Base-by-base conservation (phyloP, 441 rosid genomes). In the Brassica balearica region DNA sequence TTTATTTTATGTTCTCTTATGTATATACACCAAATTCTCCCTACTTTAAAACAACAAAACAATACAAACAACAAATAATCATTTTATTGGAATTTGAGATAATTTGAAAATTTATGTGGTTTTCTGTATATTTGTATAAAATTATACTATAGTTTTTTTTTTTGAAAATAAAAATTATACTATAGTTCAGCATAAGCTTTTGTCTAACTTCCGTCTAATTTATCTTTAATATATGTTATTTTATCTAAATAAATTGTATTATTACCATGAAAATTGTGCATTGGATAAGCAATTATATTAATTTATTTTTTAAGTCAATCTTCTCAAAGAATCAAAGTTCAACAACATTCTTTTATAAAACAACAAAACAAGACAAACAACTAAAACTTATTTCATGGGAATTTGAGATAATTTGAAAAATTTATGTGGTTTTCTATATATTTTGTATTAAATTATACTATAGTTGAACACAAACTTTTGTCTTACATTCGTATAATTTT, bases 331-430 rank as follows among this genome's bases (percentile, higher is more conserved):
- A 77, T 71, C 48, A 22, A 64, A 71, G 12, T 55, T 36, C 34
- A 27, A 8, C 22, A 8, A 4, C 62, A 27, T 67, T 58, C 6
- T 53, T 27, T 20, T 46, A 46, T 29, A 53, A 51, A 77, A 14
- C 46, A 63, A 36, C 80, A 63, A 20, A 27, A 58, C 67, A 71
- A 23, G 60, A 65, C 72, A 71, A 77, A 27, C 41, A 11, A 6
- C 6, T 29, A 12, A 23, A 10, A 61, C 2, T 15, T 8, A 15
- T 4, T 53, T 41, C 43, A 7, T 71, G 67, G 76, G 76, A 65
- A 77, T 65, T 65, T 65, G 81, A 43, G 29, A 70, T 64, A 1
- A 65, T 77, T 71, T 77, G 72, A 71, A 62, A 65, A 1, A 2
- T 6, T 59, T 41, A 59, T 72, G 55, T 32, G 64, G 77, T 59